phyloP scores from a whole-genome alignment of 192 early-diverging fungal genomes.

The Backusella mclennaniae region DNA sequence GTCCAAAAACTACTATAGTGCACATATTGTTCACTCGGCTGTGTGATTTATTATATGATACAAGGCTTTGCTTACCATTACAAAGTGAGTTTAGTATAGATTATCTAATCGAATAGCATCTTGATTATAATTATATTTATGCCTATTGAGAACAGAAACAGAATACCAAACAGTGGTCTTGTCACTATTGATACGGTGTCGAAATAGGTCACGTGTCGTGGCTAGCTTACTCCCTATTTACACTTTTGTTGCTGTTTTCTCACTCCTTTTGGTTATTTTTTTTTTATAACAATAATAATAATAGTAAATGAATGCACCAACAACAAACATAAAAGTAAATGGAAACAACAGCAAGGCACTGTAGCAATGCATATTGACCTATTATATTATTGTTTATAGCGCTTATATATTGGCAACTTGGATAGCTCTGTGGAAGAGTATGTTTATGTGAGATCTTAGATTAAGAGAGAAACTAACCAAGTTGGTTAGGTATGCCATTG shows the following conservation, averaged over 20 bases:
- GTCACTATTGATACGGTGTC: no score
- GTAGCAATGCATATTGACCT: neutral
- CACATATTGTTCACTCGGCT: no score
- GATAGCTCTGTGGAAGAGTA: constrained; percentile 66
- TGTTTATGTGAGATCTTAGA: neutral
- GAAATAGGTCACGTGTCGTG: neutral
- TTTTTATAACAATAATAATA: neutral
- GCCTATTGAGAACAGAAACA: no score
- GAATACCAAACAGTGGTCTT: no score
- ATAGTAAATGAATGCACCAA: neutral
- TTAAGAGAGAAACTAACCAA: neutral
- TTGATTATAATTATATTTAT: no score
- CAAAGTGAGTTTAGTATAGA: no score
- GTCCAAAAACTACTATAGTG: no score
- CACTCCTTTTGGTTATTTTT: neutral
- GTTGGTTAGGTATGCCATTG: constrained; percentile 49
- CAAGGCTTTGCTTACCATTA: no score
- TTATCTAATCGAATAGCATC: no score
- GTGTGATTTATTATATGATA: no score
- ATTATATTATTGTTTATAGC: constrained; percentile 13
- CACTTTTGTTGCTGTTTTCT: neutral
- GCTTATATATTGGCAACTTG: constrained; percentile 71
- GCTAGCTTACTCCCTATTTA: neutral
- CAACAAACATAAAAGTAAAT: constrained; percentile 15
- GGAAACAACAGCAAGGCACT: no score